phyloP scores from a whole-genome alignment of 305 asterid species.

The Ruellia speciosa region DNA sequence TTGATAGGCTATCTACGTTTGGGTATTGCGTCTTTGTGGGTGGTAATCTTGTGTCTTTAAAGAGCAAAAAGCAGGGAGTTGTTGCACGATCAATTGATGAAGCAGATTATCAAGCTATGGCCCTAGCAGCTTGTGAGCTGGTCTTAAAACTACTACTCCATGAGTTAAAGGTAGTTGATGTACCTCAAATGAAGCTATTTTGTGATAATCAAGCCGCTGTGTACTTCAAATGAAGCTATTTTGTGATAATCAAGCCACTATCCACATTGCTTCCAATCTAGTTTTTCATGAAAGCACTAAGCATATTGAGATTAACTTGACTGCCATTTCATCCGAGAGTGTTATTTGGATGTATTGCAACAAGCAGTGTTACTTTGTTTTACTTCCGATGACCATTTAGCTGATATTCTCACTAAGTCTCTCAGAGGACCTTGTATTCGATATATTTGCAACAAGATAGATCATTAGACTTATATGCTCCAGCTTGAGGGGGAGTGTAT shows the following conservation, averaged over 20 bases:
- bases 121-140: background rate
- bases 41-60: background rate
- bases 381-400: background rate
- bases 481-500: no score
- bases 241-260: background rate
- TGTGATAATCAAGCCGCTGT: background rate
- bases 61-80: background rate
- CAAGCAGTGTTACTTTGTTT: background rate
- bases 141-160: no score
- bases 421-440: no score
- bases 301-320: background rate
- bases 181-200: background rate
- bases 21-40: background rate
- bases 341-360: background rate
- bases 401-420: background rate
- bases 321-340: background rate
- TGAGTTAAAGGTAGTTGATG: background rate
- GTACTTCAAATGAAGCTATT: background rate
- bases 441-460: no score
- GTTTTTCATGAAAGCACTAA: background rate
- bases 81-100: background rate
- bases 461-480: no score
- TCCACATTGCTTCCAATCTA: background rate
- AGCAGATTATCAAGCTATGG: background rate
- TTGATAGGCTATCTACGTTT: background rate